Percentiles rank a stretch among this genome's conserved stretches.
Conservation (phyloP, 2,329 filamentous ascomycete genomes). For the Aspergillus fischeri region DNA sequence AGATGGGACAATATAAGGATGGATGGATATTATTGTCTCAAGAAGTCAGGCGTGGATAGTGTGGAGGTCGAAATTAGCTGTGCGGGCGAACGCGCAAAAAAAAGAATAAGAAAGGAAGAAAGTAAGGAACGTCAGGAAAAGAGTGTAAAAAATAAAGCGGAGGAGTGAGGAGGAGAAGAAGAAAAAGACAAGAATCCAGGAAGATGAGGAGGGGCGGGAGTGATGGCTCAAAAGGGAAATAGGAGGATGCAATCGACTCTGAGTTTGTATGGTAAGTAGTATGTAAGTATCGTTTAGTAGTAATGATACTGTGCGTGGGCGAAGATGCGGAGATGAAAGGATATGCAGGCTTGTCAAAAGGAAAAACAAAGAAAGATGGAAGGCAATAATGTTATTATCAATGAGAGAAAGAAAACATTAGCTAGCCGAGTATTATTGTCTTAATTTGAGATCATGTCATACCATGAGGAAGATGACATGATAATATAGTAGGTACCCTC, state of each 20-base stretch:
- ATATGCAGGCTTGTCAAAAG: background rate
- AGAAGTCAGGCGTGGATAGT: constrained; percentile 5
- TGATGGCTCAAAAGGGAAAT: constrained; percentile 17
- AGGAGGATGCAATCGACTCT: constrained; percentile 2
- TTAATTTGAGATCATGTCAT: background rate
- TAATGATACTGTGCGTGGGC: background rate
- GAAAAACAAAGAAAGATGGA: background rate
- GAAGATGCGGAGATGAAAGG: background rate
- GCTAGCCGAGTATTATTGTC: background rate
- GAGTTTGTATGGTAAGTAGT: background rate
- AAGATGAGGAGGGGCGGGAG: constrained; percentile 20
- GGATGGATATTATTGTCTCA: constrained; percentile 11
- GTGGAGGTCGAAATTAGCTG: constrained; percentile 23
- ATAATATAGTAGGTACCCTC: background rate
- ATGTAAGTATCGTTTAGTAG: background rate
- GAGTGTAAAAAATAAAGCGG: constrained; percentile 13
- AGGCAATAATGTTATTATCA: background rate
- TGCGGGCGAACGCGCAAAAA: constrained; percentile 32
- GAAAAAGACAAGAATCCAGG: constrained; percentile 12
- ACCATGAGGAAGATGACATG: background rate
- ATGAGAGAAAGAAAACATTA: background rate
- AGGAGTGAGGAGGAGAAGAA: constrained; percentile 11
- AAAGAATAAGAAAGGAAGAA: constrained; percentile 21
- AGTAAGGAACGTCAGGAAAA: constrained; percentile 23
- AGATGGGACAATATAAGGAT: constrained; percentile 4